phyloP scores from a whole-genome alignment of 768 basidiomycete species.

The Boletus rufocinnamomeus region DNA sequence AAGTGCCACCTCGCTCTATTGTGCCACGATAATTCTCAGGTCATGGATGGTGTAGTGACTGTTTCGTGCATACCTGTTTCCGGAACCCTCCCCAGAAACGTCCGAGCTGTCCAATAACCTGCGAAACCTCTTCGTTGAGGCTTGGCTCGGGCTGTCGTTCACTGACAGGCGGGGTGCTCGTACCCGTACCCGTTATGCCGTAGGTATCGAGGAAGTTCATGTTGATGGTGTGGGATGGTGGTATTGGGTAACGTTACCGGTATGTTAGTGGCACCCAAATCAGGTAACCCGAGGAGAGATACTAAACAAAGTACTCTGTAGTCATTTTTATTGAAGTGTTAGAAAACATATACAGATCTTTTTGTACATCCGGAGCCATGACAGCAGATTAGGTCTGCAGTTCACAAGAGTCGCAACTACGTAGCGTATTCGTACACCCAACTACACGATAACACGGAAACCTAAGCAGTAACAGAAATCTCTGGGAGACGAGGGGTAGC shows the following conservation, averaged over 20 bases:
- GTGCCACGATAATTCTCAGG: slow-evolving; percentile 8
- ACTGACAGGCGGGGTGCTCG: slow-evolving; percentile 47
- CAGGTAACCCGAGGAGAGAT: slow-evolving; percentile 6
- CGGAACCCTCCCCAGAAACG: slow-evolving; percentile 90
- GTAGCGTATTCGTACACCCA: slow-evolving; percentile 19
- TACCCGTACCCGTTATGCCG: slow-evolving; percentile 49
- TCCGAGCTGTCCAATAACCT: slow-evolving; percentile 85
- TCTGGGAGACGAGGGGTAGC: slow-evolving; percentile 21
- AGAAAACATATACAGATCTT: not conserved
- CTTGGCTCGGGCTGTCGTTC: slow-evolving; percentile 48
- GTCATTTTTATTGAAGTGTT: not conserved
- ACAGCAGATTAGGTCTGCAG: not conserved
- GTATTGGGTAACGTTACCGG: not conserved
- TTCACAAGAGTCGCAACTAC: not conserved
- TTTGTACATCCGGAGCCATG: no score
- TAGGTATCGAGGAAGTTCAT: slow-evolving; percentile 81
- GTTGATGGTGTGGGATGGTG: slow-evolving; percentile 5
- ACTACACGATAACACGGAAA: not conserved
- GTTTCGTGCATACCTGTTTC: slow-evolving; percentile 66
- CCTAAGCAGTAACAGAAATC: slow-evolving; percentile 35
- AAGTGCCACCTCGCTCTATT: slow-evolving; percentile 68
- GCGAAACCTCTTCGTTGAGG: slow-evolving; percentile 84
- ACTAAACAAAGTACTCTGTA: not conserved
- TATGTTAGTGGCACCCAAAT: slow-evolving; percentile 8
- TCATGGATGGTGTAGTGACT: not conserved